phyloP scores from a whole-genome alignment of 805 yeast species.

The Pichia pseudocactophila region DNA sequence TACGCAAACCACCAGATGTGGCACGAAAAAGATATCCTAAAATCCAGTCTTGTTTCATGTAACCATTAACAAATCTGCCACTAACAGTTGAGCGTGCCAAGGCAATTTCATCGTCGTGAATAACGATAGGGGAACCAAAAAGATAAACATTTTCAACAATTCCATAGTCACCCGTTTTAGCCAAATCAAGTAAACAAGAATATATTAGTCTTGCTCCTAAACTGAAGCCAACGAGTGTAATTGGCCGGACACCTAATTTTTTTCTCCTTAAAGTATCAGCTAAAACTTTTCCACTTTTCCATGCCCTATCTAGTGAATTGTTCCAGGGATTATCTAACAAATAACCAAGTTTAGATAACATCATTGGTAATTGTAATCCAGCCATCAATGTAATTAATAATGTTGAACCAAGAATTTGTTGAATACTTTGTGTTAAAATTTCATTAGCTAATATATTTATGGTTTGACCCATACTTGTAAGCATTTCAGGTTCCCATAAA shows the following conservation, averaged over 20 bases:
- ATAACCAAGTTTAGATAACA: slow-evolving; percentile 79
- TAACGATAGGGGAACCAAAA: slow-evolving; percentile 83
- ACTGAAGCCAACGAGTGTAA: slow-evolving; percentile 87
- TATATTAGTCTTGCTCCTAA: slow-evolving; percentile 87
- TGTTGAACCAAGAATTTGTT: slow-evolving; percentile 90
- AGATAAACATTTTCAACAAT: slow-evolving; percentile 79
- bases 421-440: slow-evolving; percentile 85
- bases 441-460: slow-evolving; percentile 89
- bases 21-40: slow-evolving; percentile 92
- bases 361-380: slow-evolving; percentile 88
- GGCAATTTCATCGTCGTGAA: slow-evolving; percentile 66
- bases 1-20: slow-evolving; percentile 84
- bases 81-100: slow-evolving; percentile 79
- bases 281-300: slow-evolving; percentile 86
- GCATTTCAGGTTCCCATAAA: slow-evolving; percentile 97
- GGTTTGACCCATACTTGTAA: slow-evolving; percentile 92
- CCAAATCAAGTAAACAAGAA: slow-evolving; percentile 80
- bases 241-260: slow-evolving; percentile 86
- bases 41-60: slow-evolving; percentile 90
- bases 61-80: slow-evolving; percentile 86
- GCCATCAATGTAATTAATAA: slow-evolving; percentile 84
- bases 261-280: slow-evolving; percentile 87
- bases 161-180: slow-evolving; percentile 80
- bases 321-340: slow-evolving; percentile 96
- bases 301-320: slow-evolving; percentile 92